Percentiles rank a stretch among this genome's conserved stretches.
Evolutionary conservation across 2,329 filamentous ascomycete species (phyloP).

Genomic region (Aspergillus carbonarius): DNA sequence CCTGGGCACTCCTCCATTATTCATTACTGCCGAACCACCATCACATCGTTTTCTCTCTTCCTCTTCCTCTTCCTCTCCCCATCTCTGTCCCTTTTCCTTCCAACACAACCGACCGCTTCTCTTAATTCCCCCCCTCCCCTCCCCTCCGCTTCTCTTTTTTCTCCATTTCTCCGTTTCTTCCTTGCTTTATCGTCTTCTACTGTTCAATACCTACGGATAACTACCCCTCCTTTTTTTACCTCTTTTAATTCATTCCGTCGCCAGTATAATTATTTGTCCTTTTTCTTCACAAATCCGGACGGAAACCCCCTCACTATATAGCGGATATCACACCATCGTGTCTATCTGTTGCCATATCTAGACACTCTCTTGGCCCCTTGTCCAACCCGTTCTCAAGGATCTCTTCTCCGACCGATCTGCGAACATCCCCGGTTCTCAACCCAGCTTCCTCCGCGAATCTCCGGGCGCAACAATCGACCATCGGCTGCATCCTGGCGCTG

Average conservation of each 20-base stretch:
- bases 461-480: conserved; percentile 11
- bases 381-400: conserved; percentile 7
- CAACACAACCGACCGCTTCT: conserved; percentile 20
- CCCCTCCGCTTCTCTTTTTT: conserved; percentile 13
- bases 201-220: conserved; percentile 8
- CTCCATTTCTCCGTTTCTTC: conserved; percentile 7
- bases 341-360: conserved; percentile 13
- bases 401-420: conserved; percentile 10
- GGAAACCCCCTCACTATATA: conserved; percentile 9
- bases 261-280: conserved; percentile 5
- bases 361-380: conserved; percentile 11
- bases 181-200: conserved; percentile 10
- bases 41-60: conserved; percentile 8
- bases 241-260: conserved; percentile 10
- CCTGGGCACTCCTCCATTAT: background rate
- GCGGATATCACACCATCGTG: conserved; percentile 4
- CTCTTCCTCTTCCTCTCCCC: conserved; percentile 6
- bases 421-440: conserved; percentile 4
- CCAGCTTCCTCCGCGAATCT: conserved; percentile 9
- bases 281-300: background rate
- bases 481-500: conserved; percentile 28
- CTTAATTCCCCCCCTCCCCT: conserved; percentile 21
- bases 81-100: conserved; percentile 9
- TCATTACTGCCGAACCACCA: background rate
- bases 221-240: conserved; percentile 11